Base-by-base conservation (phyloP, 805 yeast genomes). In the Clavispora asparagi region DNA sequence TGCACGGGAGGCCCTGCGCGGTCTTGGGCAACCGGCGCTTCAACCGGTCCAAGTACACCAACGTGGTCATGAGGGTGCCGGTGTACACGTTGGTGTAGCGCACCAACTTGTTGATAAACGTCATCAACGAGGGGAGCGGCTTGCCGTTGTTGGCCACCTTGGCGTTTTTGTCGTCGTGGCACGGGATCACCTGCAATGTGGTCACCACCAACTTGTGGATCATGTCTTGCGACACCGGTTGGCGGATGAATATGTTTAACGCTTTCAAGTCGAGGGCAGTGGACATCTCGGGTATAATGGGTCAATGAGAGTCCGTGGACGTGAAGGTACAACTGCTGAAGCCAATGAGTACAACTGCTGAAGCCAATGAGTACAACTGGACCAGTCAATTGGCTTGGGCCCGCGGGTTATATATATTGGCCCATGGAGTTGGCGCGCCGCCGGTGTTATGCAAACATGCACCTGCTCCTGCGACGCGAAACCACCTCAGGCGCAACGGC, bases 41-140 rank as follows among this genome's bases (percentile, higher is more conserved):
- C 55, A 86, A 69, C 56, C 81, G 73, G 56, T 82, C 79, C 61
- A 86, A 70, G 62, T 83, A 85, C 29, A 85, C 83, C 44, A 82
- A 73, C 4, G 92, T 83, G 12, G 88, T 74, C 78, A 86, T 76
- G 54, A 86, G 70, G 14, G 91, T 85, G 35, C 91, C 89, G 3
- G 90, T 82, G 64, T 85, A 82, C n/a, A 86, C 89, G 57, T 84
- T 84, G 28, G 90, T 82, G 68, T 83, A 78, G 60, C 86, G 76
- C 33, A 86, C 88, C 59, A 86, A 69, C 56, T 76, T 81, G 49
- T 85, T 78, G 57, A 86, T 81, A 65, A 86, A 86, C 0, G 87
- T 79, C 83, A 80, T 82, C 52, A 86, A 71, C 7, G 90, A 83
- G 11, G 92, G 91, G 44, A 79, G 69, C 42, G 70, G 74, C 53